phyloP scores from a whole-genome alignment of 2,329 filamentous ascomycete species.

The Aspergillus ochraceoroseus region DNA sequence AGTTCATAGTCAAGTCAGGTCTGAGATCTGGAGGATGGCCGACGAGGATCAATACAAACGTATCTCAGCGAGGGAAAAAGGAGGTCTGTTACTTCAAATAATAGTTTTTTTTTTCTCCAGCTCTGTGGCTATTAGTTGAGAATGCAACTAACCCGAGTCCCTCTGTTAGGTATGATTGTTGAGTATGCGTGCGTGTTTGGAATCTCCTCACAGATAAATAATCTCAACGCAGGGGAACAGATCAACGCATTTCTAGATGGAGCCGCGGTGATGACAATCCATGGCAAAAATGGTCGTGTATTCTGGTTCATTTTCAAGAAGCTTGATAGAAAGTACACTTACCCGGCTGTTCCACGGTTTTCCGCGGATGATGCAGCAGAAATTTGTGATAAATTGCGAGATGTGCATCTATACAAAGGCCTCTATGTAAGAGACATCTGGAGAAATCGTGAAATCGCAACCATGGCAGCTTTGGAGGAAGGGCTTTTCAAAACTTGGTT shows the following conservation, averaged over 20 bases:
- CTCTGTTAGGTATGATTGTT: conserved; percentile 18
- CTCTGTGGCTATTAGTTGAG: no score
- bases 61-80: conserved; percentile 10
- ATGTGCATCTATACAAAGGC: conserved; percentile 16
- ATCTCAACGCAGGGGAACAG: conserved; percentile 19
- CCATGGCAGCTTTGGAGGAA: conserved; percentile 27
- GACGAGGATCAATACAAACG: conserved; percentile 4
- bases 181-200: conserved; percentile 33
- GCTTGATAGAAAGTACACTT: conserved; percentile 21
- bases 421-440: conserved; percentile 25
- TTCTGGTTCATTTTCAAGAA: conserved; percentile 31
- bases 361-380: conserved; percentile 20
- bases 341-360: conserved; percentile 24
- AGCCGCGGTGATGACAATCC: conserved; percentile 18
- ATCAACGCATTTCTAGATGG: conserved; percentile 18
- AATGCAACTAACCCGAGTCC: not conserved
- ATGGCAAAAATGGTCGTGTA: conserved; percentile 21
- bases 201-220: conserved; percentile 21
- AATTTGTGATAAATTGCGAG: conserved; percentile 8
- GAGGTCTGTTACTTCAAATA: conserved; percentile 2
- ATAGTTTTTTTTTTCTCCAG: not conserved
- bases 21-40: conserved; percentile 31
- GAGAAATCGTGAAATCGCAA: conserved; percentile 15
- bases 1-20: conserved; percentile 6
- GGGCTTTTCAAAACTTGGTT: conserved; percentile 24